Percentiles rank a stretch among this genome's conserved stretches.
Conservation (phyloP, 2,329 filamentous ascomycete species). For the Arthrobotrys pseudoclavata region DNA sequence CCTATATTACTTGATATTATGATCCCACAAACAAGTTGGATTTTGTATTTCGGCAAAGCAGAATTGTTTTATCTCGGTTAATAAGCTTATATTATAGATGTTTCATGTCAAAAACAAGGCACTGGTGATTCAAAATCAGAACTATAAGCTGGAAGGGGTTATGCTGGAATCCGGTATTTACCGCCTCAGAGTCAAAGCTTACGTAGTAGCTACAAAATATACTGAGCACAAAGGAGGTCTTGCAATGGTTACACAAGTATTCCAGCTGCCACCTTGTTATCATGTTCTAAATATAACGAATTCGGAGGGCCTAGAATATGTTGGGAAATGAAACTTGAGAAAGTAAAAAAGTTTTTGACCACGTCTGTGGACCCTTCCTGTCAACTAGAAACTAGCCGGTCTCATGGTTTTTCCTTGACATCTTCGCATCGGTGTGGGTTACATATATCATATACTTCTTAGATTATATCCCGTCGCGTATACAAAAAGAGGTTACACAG, state of each 20-base stretch:
- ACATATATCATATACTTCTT: conserved; percentile 7
- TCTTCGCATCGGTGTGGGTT: background rate
- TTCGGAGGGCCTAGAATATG: background rate
- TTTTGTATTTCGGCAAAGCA: conserved; percentile 33
- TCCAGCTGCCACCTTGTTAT: background rate
- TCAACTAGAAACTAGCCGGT: conserved; percentile 1
- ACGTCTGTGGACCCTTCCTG: background rate
- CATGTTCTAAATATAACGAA: background rate
- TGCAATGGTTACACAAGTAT: conserved; percentile 40
- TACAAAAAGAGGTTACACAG: background rate
- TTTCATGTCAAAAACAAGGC: conserved; percentile 35
- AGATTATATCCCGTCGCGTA: background rate
- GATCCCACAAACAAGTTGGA: conserved; percentile 23
- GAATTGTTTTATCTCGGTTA: conserved; percentile 58
- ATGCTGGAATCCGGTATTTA: background rate
- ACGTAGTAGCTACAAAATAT: background rate
- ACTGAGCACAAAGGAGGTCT: conserved; percentile 10
- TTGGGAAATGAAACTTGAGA: background rate
- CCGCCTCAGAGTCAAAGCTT: background rate
- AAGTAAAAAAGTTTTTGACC: background rate
- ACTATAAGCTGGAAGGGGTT: background rate
- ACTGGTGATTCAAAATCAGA: conserved; percentile 6
- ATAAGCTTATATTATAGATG: conserved; percentile 56
- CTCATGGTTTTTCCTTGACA: conserved; percentile 7
- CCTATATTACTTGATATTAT: conserved; percentile 7